Conservation (phyloP, 768 basidiomycete species). For the Rhodotorula babjevae region DNA sequence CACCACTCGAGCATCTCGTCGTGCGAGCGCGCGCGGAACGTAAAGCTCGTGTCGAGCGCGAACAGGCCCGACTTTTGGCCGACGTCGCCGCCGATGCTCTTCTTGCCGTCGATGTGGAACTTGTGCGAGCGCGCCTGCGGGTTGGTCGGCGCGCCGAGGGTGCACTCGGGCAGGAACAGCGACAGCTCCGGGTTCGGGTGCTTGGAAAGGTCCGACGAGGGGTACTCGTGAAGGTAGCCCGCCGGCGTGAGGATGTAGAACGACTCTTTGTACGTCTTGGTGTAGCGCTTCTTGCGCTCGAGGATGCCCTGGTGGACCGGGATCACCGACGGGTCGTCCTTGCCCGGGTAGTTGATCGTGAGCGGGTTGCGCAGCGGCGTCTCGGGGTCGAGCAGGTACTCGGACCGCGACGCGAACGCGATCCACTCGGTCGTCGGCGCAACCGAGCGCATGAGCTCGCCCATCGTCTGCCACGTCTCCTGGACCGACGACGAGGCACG, state of each 20-base stretch:
- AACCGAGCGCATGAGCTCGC: slow-evolving; percentile 68
- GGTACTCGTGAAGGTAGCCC: slow-evolving; percentile 91
- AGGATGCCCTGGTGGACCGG: slow-evolving; percentile 83
- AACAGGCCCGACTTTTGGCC: slow-evolving; percentile 51
- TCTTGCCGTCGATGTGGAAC: slow-evolving; percentile 92
- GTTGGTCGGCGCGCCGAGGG: slow-evolving; percentile 81
- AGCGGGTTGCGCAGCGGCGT: slow-evolving; percentile 77
- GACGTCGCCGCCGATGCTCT: slow-evolving; percentile 53
- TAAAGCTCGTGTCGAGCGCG: slow-evolving; percentile 60
- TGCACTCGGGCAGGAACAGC: slow-evolving; percentile 90
- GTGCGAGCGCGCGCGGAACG: slow-evolving; percentile 77
- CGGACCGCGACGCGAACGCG: slow-evolving; percentile 82
- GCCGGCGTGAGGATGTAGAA: slow-evolving; percentile 92
- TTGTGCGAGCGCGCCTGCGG: slow-evolving; percentile 68
- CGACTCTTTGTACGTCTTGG: slow-evolving; percentile 55
- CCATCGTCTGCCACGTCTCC: slow-evolving; percentile 67
- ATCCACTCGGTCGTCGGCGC: slow-evolving; percentile 77
- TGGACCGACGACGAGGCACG: slow-evolving; percentile 70
- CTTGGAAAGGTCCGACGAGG: slow-evolving; percentile 62
- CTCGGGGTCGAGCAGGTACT: slow-evolving; percentile 93
- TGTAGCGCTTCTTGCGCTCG: slow-evolving; percentile 94
- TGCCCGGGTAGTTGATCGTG: slow-evolving; percentile 76
- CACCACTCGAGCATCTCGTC: slow-evolving; percentile 99
- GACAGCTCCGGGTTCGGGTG: slow-evolving; percentile 67
- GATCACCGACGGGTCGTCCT: slow-evolving; percentile 78